These are phyloP conservation scores for Podospora fimiseda DNA, from an alignment of 495 filamentous ascomycete genomes.

Conservation along the genomic window DNA sequence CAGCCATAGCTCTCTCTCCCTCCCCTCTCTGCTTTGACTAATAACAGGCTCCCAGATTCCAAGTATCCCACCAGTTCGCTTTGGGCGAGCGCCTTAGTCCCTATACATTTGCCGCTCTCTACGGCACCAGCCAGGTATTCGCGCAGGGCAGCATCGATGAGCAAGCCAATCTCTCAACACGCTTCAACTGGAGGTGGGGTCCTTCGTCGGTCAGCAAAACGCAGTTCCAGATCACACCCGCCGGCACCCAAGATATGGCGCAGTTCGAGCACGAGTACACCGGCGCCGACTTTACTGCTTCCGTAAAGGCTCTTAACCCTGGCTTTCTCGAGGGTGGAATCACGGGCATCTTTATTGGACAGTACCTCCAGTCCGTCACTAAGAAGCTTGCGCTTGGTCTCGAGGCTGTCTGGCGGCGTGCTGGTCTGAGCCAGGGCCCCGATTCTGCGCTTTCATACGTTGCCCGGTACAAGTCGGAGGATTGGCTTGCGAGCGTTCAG, in stretches of 20 bases:
- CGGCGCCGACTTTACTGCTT: constrained; percentile 85
- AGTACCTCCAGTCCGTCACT: constrained; percentile 90
- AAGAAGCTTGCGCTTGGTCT: constrained; percentile 81
- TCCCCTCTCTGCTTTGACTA: background rate
- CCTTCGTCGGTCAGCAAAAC: constrained; percentile 72
- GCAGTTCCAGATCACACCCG: constrained; percentile 69
- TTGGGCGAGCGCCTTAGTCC: constrained; percentile 88
- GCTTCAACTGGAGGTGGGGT: constrained; percentile 86
- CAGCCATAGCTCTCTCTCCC: background rate
- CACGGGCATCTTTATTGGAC: constrained; percentile 90
- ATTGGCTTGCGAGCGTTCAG: constrained; percentile 88
- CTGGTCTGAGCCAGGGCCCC: constrained; percentile 67
- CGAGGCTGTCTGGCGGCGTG: constrained; percentile 89
- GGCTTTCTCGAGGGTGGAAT: constrained; percentile 83
- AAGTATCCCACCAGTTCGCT: constrained; percentile 91
- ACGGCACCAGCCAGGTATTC: constrained; percentile 90
- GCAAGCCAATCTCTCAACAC: constrained; percentile 70
- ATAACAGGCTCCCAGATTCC: constrained; percentile 50
- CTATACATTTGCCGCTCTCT: constrained; percentile 89
- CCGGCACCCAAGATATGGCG: constrained; percentile 63
- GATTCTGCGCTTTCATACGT: constrained; percentile 82
- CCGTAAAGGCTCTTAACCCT: constrained; percentile 89
- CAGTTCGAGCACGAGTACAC: constrained; percentile 91
- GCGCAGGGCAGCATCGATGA: constrained; percentile 94
- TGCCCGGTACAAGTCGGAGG: constrained; percentile 77